Evolutionary conservation across 305 asterid species (phyloP).

Genomic region (Fraxinus platypoda): DNA sequence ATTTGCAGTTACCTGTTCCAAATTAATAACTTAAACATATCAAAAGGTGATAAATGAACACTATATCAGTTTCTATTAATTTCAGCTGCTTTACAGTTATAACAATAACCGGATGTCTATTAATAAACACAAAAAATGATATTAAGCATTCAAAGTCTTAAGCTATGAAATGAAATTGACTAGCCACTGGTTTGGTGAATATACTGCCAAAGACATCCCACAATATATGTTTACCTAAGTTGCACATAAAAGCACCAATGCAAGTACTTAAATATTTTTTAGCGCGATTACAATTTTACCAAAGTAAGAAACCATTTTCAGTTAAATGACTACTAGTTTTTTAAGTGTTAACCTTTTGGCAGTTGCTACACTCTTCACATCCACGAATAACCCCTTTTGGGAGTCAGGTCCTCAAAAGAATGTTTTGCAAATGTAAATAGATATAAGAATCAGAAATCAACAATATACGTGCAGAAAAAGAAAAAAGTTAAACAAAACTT

Average conservation of each 20-base stretch:
- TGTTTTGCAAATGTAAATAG: slow-evolving; percentile 35
- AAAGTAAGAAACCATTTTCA: not conserved
- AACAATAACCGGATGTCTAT: slow-evolving; percentile 1
- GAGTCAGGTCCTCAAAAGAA: slow-evolving; percentile 31
- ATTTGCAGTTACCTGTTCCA: slow-evolving; percentile 76
- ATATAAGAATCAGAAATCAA: slow-evolving; percentile 21
- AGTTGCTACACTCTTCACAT: slow-evolving; percentile 57
- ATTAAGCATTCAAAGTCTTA: slow-evolving; percentile 5
- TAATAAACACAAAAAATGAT: not conserved
- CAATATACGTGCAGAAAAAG: not conserved
- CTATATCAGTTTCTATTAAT: not conserved
- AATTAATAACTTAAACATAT: slow-evolving; percentile 22
- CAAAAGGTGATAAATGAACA: slow-evolving; percentile 3
- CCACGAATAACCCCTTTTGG: slow-evolving; percentile 73
- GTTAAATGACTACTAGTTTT: not conserved
- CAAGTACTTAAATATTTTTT: not conserved
- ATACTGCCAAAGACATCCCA: not conserved
- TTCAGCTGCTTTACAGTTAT: slow-evolving; percentile 6
- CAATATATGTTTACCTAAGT: not conserved
- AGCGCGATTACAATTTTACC: not conserved
- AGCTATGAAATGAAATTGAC: not conserved
- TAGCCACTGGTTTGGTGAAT: slow-evolving; percentile 12
- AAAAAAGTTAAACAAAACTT: slow-evolving; percentile 3
- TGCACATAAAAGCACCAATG: not conserved
- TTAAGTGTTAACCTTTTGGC: slow-evolving; percentile 54